Conservation (phyloP, 768 basidiomycete species). For the Leccinum uliginosum region DNA sequence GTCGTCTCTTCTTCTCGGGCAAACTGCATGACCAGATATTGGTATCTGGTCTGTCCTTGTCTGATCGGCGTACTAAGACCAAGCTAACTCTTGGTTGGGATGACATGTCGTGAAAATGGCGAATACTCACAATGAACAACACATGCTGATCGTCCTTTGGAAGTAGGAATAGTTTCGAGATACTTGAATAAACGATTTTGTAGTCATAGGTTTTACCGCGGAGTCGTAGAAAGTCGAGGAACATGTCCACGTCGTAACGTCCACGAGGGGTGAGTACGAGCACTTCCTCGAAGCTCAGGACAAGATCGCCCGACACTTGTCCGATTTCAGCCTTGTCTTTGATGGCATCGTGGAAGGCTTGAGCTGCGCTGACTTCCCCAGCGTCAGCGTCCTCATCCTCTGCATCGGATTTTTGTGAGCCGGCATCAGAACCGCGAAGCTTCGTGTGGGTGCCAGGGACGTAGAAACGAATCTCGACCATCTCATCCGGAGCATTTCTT, state of each 20-base stretch:
- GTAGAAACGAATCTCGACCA: slow-evolving; percentile 95
- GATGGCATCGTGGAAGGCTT: slow-evolving; percentile 93
- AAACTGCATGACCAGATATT: slow-evolving; percentile 98
- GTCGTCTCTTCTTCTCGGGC: slow-evolving; percentile 96
- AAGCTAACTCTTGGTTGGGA: slow-evolving; percentile 47
- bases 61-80: slow-evolving; percentile 90
- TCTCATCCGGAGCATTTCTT: slow-evolving; percentile 62
- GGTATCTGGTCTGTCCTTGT: slow-evolving; percentile 97
- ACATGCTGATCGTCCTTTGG: slow-evolving; percentile 97
- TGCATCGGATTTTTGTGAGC: slow-evolving; percentile 68
- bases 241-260: slow-evolving; percentile 98
- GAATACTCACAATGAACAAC: slow-evolving; percentile 76
- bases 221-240: slow-evolving; percentile 86
- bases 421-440: slow-evolving; percentile 63
- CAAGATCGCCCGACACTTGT: slow-evolving; percentile 84
- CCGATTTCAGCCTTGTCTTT: slow-evolving; percentile 96
- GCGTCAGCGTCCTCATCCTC: slow-evolving; percentile 51
- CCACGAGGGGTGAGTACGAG: slow-evolving; percentile 94
- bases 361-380: slow-evolving; percentile 86
- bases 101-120: neutral
- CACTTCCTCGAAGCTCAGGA: slow-evolving; percentile 93
- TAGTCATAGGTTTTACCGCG: slow-evolving; percentile 99
- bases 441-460: slow-evolving; percentile 78
- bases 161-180: slow-evolving; percentile 84
- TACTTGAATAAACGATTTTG: slow-evolving; percentile 87